These are phyloP conservation scores for Neckera pumila DNA, from an alignment of 225 moss, liverwort and hornwort genomes.

Conservation along the genomic window DNA sequence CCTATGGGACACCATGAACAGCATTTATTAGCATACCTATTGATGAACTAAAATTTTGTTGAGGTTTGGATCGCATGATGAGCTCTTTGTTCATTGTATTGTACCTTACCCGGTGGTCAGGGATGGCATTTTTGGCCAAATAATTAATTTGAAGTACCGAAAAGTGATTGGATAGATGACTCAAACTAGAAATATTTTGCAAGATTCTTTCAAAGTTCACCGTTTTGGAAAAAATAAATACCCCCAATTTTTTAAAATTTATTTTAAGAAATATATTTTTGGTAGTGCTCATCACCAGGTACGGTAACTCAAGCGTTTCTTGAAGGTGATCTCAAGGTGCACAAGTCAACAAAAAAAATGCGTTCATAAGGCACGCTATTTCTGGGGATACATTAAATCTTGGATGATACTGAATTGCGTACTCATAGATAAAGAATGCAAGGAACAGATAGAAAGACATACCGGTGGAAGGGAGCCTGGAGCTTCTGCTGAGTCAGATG, in stretches of 20 bases:
- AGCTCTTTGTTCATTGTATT: fast-evolving
- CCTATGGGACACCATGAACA: neutral
- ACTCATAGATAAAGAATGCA: too few species aligned
- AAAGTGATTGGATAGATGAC: neutral
- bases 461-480: neutral
- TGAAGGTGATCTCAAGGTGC: neutral
- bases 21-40: too few species aligned
- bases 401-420: neutral
- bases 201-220: neutral
- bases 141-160: fast-evolving
- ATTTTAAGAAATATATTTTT: too few species aligned
- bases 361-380: neutral
- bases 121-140: neutral
- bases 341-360: too few species aligned
- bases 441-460: neutral
- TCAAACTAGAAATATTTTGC: fast-evolving
- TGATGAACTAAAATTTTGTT: too few species aligned
- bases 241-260: too few species aligned
- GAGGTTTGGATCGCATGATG: neutral
- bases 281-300: neutral
- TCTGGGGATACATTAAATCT: too few species aligned
- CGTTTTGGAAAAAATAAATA: too few species aligned
- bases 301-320: neutral
- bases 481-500: neutral
- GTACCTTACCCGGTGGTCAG: too few species aligned